These are phyloP conservation scores for Fusarium clavum DNA, from an alignment of 2,329 filamentous ascomycete species.

Conservation along the genomic window DNA sequence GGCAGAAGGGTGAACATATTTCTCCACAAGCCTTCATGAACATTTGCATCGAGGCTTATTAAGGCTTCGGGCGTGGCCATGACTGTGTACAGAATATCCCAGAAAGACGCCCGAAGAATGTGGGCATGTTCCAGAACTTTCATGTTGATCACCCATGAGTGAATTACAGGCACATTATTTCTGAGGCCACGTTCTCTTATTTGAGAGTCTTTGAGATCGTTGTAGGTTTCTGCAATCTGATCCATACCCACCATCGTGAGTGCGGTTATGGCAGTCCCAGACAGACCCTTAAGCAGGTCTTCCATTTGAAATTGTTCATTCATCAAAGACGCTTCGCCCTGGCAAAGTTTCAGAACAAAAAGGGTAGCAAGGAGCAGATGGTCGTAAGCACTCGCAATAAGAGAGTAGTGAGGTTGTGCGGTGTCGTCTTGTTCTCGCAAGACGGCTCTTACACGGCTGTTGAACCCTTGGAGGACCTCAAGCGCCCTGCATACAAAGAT, in stretches of 20 bases:
- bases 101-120: constrained; percentile 68
- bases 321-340: constrained; percentile 48
- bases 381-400: constrained; percentile 46
- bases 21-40: constrained; percentile 69
- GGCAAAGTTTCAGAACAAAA: constrained; percentile 58
- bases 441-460: constrained; percentile 46
- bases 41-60: constrained; percentile 56
- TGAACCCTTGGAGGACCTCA: constrained; percentile 58
- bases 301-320: constrained; percentile 60
- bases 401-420: constrained; percentile 3
- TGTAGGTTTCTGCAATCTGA: constrained; percentile 60
- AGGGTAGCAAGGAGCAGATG: constrained; percentile 50
- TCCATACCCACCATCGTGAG: constrained; percentile 59
- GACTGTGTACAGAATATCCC: constrained; percentile 65
- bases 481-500: constrained; percentile 58
- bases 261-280: constrained; percentile 52
- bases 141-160: constrained; percentile 71
- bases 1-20: constrained; percentile 71
- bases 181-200: constrained; percentile 65
- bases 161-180: constrained; percentile 56
- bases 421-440: constrained; percentile 12
- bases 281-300: constrained; percentile 58
- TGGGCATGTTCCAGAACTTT: constrained; percentile 62
- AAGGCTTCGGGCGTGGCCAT: constrained; percentile 53
- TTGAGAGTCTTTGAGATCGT: constrained; percentile 58